These are phyloP conservation scores for Quercus alba DNA, from an alignment of 306 rosid genomes.

Conservation along the genomic window DNA sequence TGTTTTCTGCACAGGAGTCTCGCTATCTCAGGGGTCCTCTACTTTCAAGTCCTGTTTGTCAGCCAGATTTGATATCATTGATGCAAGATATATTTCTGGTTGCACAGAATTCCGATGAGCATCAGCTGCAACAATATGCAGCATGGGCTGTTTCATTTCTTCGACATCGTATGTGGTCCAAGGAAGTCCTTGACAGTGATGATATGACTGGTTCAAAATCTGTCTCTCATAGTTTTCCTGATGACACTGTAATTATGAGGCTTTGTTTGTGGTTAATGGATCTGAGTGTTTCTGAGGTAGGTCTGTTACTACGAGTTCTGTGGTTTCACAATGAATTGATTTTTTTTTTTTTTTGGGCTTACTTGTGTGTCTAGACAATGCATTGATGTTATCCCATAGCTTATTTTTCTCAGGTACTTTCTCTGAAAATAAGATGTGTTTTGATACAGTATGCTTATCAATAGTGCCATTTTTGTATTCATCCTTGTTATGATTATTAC, in stretches of 20 bases:
- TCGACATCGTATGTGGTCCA: conserved; percentile 61
- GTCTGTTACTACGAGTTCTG: conserved; percentile 25
- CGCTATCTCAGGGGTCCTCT: conserved; percentile 60
- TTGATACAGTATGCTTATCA: neutral
- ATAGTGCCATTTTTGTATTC: neutral
- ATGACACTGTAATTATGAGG: conserved; percentile 63
- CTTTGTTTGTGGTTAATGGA: conserved; percentile 70
- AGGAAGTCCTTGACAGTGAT: conserved; percentile 40
- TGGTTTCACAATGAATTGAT: neutral
- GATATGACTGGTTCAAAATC: conserved; percentile 42
- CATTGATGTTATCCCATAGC: neutral
- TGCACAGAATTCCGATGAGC: conserved; percentile 80
- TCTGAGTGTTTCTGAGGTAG: conserved; percentile 57
- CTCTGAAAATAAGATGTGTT: neutral
- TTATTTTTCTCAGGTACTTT: neutral
- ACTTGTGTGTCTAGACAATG: neutral
- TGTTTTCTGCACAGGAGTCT: conserved; percentile 50
- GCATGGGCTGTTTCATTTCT: conserved; percentile 85
- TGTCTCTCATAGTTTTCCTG: conserved; percentile 59
- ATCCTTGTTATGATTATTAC: neutral
- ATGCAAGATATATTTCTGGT: conserved; percentile 93
- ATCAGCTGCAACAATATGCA: conserved; percentile 73
- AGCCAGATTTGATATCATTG: conserved; percentile 65
- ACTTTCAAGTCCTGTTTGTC: conserved; percentile 55
- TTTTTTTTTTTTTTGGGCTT: no score